phyloP scores from a whole-genome alignment of 2,329 filamentous ascomycete species.

The Paecilomyces sp. region DNA sequence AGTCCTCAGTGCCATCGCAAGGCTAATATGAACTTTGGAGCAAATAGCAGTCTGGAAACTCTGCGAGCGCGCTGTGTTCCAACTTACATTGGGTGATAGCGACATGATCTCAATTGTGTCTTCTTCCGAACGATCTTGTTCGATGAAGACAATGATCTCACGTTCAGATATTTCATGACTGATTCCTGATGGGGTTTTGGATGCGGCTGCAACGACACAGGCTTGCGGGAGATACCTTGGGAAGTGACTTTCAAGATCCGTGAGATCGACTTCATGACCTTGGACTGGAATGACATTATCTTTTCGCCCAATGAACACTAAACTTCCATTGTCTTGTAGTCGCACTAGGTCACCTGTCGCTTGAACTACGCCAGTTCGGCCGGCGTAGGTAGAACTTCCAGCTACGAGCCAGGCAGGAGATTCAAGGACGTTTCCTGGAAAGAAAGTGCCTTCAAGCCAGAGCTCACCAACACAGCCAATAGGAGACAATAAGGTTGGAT shows the following conservation, averaged over 20 bases:
- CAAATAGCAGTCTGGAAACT: slow-evolving; percentile 4
- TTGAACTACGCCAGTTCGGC: neutral
- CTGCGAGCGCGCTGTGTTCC: slow-evolving; percentile 6
- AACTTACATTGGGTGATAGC: slow-evolving; percentile 14
- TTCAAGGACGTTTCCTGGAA: slow-evolving; percentile 13
- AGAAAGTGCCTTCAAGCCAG: slow-evolving; percentile 34
- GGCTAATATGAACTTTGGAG: slow-evolving; percentile 16
- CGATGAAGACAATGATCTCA: slow-evolving; percentile 20
- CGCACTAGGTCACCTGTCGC: slow-evolving; percentile 17
- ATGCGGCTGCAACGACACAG: slow-evolving; percentile 9
- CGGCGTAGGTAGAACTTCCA: neutral
- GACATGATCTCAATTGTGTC: slow-evolving; percentile 20
- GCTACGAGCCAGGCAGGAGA: neutral
- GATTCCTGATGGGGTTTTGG: neutral
- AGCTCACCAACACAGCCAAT: slow-evolving; percentile 33
- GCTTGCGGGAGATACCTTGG: slow-evolving; percentile 23
- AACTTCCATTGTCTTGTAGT: slow-evolving; percentile 30
- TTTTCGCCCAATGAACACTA: slow-evolving; percentile 23
- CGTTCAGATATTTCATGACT: neutral
- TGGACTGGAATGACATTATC: slow-evolving; percentile 22
- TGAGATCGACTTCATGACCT: slow-evolving; percentile 33
- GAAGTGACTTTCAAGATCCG: slow-evolving; percentile 35
- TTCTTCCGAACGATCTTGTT: slow-evolving; percentile 18
- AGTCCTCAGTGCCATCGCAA: slow-evolving; percentile 31
- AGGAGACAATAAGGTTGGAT: slow-evolving; percentile 29